Base-by-base conservation (phyloP, 352 stramenopile species). In the Phytophthora citricola region DNA sequence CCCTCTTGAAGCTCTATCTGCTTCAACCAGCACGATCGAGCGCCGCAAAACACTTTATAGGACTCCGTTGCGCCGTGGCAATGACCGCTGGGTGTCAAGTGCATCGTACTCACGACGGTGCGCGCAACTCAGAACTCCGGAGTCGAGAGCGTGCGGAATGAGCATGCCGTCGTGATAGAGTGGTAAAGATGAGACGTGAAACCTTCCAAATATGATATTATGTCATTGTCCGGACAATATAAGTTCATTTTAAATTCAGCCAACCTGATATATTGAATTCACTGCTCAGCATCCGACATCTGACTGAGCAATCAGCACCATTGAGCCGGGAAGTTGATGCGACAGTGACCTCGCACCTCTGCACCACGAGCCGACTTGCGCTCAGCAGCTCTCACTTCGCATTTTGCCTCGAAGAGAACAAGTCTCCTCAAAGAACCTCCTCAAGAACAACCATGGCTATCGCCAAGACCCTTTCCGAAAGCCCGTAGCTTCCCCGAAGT, bases 401-500 rank as follows among this genome's bases (percentile, higher is more conserved):
- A 73, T 62, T 69, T 73, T 66, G 51, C 44, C 47, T 52, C 40
- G 26, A 47, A 36, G 59, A 69, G 47, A 59, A 39, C 65, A 73
- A 60, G 53, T 52, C 45, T 45, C 26, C 27, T 47, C 34, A n/a
- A 39, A 26, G 45, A 49, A 60, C 15, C 9, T 14, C 22, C 4
- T n/a, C 51, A 32, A 31, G n/a, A 17, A 29, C 45, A 15, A 66
- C 26, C 36, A 74, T 74, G 66, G 66, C 54, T 20, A 74, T 74
- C 40, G 66, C 39, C 61, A 66, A 69, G 48, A 52, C 41, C 10
- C 32, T 69, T 69, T 63, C 52, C 66, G 53, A 32, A 70, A 70
- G 31, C 48, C 54, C 22, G 60, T 59, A 27, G 38, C 34, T 10
- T 54, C 69, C 12, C 48, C 17, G 66, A 63, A 49, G 60, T 74